Conservation (phyloP, 2,329 filamentous ascomycete species). For the Alternaria sp. region DNA sequence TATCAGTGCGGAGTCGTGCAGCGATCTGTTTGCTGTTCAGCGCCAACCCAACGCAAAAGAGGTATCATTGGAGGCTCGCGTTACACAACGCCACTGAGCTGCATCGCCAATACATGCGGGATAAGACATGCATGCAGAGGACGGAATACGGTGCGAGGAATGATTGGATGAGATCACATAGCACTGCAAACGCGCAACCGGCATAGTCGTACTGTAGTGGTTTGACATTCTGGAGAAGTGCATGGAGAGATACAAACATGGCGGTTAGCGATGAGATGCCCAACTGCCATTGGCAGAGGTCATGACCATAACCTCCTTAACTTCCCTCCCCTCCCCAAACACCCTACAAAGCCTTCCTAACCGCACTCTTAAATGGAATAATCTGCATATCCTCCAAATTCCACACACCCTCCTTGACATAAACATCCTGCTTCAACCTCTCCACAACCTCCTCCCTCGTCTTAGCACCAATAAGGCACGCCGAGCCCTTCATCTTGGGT, state of each 20-base stretch:
- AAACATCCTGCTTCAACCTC: conserved; percentile 73
- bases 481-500: conserved; percentile 76
- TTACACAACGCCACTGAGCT: not conserved
- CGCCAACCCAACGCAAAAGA: not conserved
- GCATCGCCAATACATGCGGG: not conserved
- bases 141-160: not conserved
- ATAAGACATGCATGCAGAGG: not conserved
- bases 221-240: not conserved
- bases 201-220: not conserved
- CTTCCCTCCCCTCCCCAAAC: no score
- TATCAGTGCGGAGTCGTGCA: not conserved
- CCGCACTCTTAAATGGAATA: conserved; percentile 56
- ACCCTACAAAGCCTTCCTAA: conserved; percentile 51
- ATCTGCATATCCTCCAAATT: conserved; percentile 63
- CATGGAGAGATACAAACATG: rapidly evolving
- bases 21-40: not conserved
- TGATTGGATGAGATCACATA: not conserved
- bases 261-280: not conserved
- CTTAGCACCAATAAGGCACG: conserved; percentile 70
- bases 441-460: conserved; percentile 73
- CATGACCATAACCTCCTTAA: not conserved
- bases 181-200: not conserved
- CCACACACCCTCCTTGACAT: conserved; percentile 76
- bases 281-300: not conserved
- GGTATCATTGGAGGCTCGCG: not conserved